Percentiles rank a stretch among this genome's conserved stretches.
Evolutionary conservation across 108 stramenopile genomes (phyloP).

Genomic region (Pseudonitzschia multiseries): DNA sequence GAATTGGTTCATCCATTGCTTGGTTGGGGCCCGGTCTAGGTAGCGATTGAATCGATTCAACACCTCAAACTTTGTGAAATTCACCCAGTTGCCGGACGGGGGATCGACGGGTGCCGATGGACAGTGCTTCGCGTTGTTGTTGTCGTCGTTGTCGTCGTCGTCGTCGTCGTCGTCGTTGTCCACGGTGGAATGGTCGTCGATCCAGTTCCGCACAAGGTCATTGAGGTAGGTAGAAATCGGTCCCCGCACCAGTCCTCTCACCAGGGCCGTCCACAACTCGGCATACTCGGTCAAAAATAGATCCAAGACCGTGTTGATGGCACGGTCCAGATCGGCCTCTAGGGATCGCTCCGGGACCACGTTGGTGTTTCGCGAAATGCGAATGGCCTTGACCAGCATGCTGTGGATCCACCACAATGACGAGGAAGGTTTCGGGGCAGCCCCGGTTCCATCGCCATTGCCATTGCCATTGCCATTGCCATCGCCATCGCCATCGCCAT

Average conservation of each 20-base stretch:
- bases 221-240: slow-evolving; percentile 39
- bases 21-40: slow-evolving; percentile 32
- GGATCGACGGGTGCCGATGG: slow-evolving; percentile 1
- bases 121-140: neutral
- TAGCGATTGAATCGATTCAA: slow-evolving; percentile 46
- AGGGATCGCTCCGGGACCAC: slow-evolving; percentile 16
- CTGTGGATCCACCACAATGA: slow-evolving; percentile 2
- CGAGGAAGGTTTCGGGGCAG: neutral
- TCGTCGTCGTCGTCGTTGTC: neutral
- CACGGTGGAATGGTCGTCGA: slow-evolving; percentile 12
- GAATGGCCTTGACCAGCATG: slow-evolving; percentile 17
- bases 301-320: slow-evolving; percentile 52
- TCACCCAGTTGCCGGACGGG: slow-evolving; percentile 17
- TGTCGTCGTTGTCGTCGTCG: neutral
- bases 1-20: slow-evolving; percentile 45
- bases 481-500: neutral
- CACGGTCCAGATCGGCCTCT: slow-evolving; percentile 56
- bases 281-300: slow-evolving; percentile 54
- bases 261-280: slow-evolving; percentile 41
- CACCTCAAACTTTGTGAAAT: slow-evolving; percentile 32
- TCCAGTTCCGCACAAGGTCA: slow-evolving; percentile 26
- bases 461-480: neutral
- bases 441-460: neutral
- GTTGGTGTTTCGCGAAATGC: slow-evolving; percentile 2
- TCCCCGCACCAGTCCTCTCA: slow-evolving; percentile 39